These are phyloP conservation scores for Gossypium davidsonii DNA, from an alignment of 441 rosid genomes.

Conservation along the genomic window DNA sequence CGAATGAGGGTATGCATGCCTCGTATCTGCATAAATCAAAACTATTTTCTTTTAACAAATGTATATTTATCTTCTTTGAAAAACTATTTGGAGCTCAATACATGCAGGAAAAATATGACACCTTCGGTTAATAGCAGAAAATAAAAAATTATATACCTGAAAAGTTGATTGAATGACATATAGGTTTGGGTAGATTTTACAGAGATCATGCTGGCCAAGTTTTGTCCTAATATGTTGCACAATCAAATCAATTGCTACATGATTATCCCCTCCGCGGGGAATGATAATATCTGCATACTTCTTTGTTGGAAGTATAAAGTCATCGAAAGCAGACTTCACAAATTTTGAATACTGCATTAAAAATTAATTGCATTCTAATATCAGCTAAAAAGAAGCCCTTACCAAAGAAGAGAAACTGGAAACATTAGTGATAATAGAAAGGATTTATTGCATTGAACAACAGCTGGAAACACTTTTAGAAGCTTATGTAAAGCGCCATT, in stretches of 20 bases:
- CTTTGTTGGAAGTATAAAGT: conserved; percentile 93
- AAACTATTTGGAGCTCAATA: neutral
- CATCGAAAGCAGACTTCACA: conserved; percentile 98
- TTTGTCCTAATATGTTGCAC: conserved; percentile 95
- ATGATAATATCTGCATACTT: conserved; percentile 94
- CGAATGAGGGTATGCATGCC: conserved; percentile 99
- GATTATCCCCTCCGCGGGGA: conserved; percentile 98
- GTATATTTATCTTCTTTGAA: neutral
- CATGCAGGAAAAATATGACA: neutral
- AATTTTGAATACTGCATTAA: conserved; percentile 89
- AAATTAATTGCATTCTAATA: conserved; percentile 12
- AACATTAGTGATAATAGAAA: neutral
- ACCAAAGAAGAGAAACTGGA: neutral
- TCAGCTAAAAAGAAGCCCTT: neutral
- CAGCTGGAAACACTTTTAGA: too few species aligned
- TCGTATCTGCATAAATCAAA: conserved; percentile 58
- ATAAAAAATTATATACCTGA: conserved; percentile 50
- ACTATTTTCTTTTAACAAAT: neutral
- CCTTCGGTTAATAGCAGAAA: conserved; percentile 9
- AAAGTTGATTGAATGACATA: conserved; percentile 91
- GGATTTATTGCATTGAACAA: neutral
- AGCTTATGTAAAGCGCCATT: too few species aligned
- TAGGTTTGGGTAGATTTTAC: conserved; percentile 94
- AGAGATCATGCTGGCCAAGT: conserved; percentile 94
- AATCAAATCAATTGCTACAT: conserved; percentile 95